Evolutionary conservation across 371 early-diverging fungal genomes (phyloP).

Genomic region (Vairimorpha necatrix): DNA sequence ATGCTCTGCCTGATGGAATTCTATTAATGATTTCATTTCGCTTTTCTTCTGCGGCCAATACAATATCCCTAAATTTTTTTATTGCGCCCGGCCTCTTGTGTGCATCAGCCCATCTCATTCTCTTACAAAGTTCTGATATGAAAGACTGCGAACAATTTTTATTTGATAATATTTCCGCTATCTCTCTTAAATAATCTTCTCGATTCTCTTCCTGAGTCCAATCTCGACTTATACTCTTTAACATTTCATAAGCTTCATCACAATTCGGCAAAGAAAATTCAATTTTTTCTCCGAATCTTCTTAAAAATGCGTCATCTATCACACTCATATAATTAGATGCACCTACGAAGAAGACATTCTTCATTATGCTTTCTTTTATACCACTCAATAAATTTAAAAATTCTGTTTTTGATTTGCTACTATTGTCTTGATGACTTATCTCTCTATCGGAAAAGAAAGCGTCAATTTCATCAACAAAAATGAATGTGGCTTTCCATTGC

Average conservation of each 20-base stretch:
- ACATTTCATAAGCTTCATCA: constrained; percentile 27
- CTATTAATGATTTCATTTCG: too few species aligned
- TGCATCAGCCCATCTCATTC: too few species aligned
- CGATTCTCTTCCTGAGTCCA: background rate
- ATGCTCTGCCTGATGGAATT: too few species aligned
- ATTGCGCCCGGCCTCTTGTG: too few species aligned
- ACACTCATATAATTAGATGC: constrained; percentile 46
- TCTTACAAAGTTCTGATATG: background rate
- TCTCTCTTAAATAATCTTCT: background rate
- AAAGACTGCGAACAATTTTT: background rate
- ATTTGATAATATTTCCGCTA: background rate
- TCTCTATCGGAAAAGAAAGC: constrained; percentile 43
- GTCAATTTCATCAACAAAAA: constrained; percentile 61
- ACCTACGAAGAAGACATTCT: constrained; percentile 46
- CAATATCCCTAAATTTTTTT: too few species aligned
- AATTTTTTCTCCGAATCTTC: constrained; percentile 44
- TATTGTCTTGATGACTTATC: background rate
- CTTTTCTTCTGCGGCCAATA: too few species aligned
- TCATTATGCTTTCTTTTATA: constrained; percentile 4
- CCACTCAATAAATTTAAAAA: constrained; percentile 55
- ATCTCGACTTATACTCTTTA: background rate
- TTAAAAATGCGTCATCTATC: constrained; percentile 49
- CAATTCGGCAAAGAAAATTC: constrained; percentile 28
- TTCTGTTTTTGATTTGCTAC: constrained; percentile 16
- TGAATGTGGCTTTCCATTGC: constrained; percentile 34